phyloP scores from a whole-genome alignment of 306 rosid species.

The Prunus persica region Prunus_persica_NCBIv2 NC_034010.1:6727001-6727500 shows the following conservation, averaged over 20 bases:
- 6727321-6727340: neutral
- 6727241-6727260: neutral
- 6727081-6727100: neutral
- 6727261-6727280: neutral
- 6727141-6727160: no score
- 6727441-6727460: conserved; percentile 10
- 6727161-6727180: neutral
- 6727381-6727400: neutral
- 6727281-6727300: neutral
- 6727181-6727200: neutral
- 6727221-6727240: neutral
- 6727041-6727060: neutral
- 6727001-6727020: no score
- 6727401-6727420: conserved; percentile 12
- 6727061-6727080: no score
- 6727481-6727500: conserved; percentile 3
- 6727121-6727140: no score
- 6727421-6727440: conserved; percentile 4
- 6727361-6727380: no score
- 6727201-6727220: neutral
- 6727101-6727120: no score
- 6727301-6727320: neutral
- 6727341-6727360: no score
- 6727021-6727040: neutral
- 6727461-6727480: conserved; percentile 4